These are phyloP conservation scores for Suillus americanus DNA, from an alignment of 768 basidiomycete species.

Conservation along the genomic window DNA sequence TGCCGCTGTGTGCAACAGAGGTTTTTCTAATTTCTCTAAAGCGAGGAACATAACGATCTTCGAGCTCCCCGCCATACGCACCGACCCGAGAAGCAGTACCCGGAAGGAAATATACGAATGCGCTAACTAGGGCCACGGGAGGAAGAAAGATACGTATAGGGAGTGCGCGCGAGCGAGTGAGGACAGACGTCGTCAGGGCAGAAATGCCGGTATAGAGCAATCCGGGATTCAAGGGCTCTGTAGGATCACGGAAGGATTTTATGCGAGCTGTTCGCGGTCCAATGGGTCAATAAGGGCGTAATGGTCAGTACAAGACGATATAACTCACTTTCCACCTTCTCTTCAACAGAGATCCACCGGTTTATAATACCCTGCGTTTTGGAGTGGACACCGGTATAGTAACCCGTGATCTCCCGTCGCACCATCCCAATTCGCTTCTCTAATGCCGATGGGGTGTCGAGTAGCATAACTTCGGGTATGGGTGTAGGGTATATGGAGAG, in stretches of 20 bases:
- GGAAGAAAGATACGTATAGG: constrained; percentile 74
- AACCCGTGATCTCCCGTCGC: constrained; percentile 57
- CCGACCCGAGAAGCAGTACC: constrained; percentile 72
- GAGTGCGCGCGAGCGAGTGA: constrained; percentile 75
- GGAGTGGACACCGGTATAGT: constrained; percentile 56
- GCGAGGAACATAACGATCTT: constrained; percentile 67
- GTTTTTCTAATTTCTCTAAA: constrained; percentile 68
- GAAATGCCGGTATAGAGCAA: constrained; percentile 88
- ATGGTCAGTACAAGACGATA: not conserved
- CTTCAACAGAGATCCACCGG: constrained; percentile 85
- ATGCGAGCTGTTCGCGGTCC: constrained; percentile 56
- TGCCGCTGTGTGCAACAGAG: constrained; percentile 57
- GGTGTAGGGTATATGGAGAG: constrained; percentile 79
- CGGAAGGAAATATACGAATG: constrained; percentile 85
- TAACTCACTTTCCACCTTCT: constrained; percentile 80
- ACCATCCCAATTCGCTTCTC: constrained; percentile 74
- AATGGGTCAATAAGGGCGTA: not conserved
- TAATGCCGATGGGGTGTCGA: constrained; percentile 72
- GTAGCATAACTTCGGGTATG: constrained; percentile 62
- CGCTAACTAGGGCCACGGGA: constrained; percentile 65
- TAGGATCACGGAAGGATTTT: constrained; percentile 75
- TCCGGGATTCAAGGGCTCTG: constrained; percentile 87
- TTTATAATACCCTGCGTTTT: constrained; percentile 73
- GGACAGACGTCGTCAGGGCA: constrained; percentile 83
- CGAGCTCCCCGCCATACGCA: constrained; percentile 63